A percentile compares a stretch with the other conserved stretches of the same genome.
phyloP scores from a whole-genome alignment of 1,284 basidiomycete species.

The Xanthoconium separans region DNA sequence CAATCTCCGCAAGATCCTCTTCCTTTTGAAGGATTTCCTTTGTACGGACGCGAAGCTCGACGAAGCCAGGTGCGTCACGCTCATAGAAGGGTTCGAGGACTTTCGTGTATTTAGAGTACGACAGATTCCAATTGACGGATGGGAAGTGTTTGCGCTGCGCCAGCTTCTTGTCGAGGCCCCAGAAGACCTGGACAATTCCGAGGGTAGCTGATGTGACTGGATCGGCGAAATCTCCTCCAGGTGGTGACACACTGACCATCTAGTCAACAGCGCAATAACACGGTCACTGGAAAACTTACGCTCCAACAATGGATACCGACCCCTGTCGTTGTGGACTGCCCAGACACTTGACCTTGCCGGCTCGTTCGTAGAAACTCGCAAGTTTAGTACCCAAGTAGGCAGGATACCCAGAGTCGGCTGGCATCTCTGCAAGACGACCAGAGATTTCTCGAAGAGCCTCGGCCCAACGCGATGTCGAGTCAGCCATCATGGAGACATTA shows the following conservation, averaged over 20 bases:
- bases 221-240: conserved; percentile 99
- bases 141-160: conserved; percentile 99
- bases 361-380: conserved; percentile 98
- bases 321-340: conserved; percentile 89
- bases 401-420: conserved; percentile 98
- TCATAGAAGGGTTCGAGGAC: conserved; percentile 95
- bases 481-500: conserved; percentile 99
- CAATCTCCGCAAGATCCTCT: conserved; percentile 97
- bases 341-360: conserved; percentile 94
- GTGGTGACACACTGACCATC: conserved; percentile 81
- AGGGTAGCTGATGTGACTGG: conserved; percentile 97
- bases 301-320: conserved; percentile 98
- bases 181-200: conserved; percentile 99
- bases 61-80: conserved; percentile 87
- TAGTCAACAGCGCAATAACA: conserved; percentile 12
- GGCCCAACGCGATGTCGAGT: conserved; percentile 99
- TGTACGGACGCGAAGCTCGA: conserved; percentile 87
- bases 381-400: conserved; percentile 97
- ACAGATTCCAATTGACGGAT: conserved; percentile 98
- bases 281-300: conserved; percentile 58
- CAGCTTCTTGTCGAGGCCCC: conserved; percentile 94
- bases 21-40: conserved; percentile 99
- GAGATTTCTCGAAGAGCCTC: conserved; percentile 99
- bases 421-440: conserved; percentile 99
- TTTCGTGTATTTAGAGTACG: conserved; percentile 98